Percentiles rank a stretch among this genome's conserved stretches.
These are phyloP conservation scores for Hyphodiscus hymeniophilus DNA, from an alignment of 495 filamentous ascomycete genomes.

Conservation along the genomic window DNA sequence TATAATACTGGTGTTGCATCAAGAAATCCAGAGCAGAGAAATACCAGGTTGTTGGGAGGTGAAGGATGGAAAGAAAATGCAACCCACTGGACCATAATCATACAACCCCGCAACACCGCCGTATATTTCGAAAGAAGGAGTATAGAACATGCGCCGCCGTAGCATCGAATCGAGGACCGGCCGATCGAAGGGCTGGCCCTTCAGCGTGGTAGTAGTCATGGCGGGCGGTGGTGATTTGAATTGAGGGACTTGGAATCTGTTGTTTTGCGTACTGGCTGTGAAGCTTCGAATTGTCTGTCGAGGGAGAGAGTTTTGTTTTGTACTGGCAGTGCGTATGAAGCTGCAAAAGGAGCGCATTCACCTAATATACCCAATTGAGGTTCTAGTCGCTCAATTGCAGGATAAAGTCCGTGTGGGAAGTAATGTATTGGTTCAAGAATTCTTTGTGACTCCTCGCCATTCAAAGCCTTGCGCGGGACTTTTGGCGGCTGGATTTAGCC, in stretches of 20 bases:
- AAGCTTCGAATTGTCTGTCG: constrained; percentile 17
- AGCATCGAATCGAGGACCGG: constrained; percentile 72
- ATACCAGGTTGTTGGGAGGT: not conserved
- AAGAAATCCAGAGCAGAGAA: not conserved
- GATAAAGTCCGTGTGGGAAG: not conserved
- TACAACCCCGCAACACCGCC: constrained; percentile 79
- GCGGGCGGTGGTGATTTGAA: constrained; percentile 4
- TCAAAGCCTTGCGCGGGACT: constrained; percentile 1
- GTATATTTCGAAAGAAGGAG: constrained; percentile 91
- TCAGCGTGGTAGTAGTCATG: constrained; percentile 56
- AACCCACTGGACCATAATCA: constrained; percentile 69
- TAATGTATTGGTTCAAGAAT: constrained; percentile 6
- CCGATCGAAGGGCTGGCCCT: constrained; percentile 82
- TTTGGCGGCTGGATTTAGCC: too few species aligned
- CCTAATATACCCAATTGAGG: constrained; percentile 15
- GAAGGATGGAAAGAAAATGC: not conserved
- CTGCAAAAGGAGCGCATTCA: constrained; percentile 25
- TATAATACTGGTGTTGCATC: not conserved
- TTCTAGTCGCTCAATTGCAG: constrained; percentile 11
- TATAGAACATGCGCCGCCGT: constrained; percentile 84
- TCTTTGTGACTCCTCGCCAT: constrained; percentile 1
- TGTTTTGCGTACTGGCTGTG: constrained; percentile 12
- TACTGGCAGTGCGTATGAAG: constrained; percentile 12
- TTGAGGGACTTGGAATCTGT: constrained; percentile 22
- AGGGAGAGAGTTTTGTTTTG: constrained; percentile 6